Evolutionary conservation across 2,329 filamentous ascomycete species (phyloP).

Genomic region (Endocalyx cinctus): DNA sequence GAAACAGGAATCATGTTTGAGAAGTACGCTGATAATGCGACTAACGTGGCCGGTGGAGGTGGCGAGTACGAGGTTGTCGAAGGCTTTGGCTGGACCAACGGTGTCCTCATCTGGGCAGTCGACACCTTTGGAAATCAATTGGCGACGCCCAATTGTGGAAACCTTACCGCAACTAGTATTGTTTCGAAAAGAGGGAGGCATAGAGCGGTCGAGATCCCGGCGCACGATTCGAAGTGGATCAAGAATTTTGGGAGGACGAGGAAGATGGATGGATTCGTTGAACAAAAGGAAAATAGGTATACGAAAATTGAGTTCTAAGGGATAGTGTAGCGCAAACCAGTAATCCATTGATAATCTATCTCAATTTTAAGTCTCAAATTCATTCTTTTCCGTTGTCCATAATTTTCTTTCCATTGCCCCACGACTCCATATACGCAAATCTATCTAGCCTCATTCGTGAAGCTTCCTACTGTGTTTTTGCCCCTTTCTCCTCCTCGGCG

Average conservation of each 20-base stretch:
- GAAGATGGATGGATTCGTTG: too few species aligned
- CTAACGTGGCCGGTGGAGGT: conserved; percentile 57
- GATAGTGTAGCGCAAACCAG: too few species aligned
- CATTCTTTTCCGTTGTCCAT: too few species aligned
- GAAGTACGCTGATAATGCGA: conserved; percentile 59
- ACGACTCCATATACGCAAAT: too few species aligned
- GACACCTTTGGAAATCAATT: conserved; percentile 57
- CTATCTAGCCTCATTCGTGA: too few species aligned
- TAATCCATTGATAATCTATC: too few species aligned
- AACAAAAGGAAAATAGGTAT: too few species aligned
- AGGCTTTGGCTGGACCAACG: conserved; percentile 68
- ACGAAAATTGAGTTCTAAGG: too few species aligned
- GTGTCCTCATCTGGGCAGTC: conserved; percentile 61
- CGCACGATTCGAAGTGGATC: conserved; percentile 41
- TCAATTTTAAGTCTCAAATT: too few species aligned
- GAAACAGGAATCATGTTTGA: conserved; percentile 63
- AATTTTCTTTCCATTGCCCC: too few species aligned
- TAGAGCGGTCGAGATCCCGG: conserved; percentile 44
- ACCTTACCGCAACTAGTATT: conserved; percentile 39
- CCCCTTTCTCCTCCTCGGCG: too few species aligned
- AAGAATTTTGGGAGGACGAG: conserved; percentile 40
- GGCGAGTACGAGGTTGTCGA: conserved; percentile 67
- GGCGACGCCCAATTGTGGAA: conserved; percentile 50
- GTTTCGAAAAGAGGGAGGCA: conserved; percentile 33
- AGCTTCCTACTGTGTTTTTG: too few species aligned